These are phyloP conservation scores for Atkinsonella texensis DNA, from an alignment of 2,329 filamentous ascomycete genomes.

Conservation along the genomic window DNA sequence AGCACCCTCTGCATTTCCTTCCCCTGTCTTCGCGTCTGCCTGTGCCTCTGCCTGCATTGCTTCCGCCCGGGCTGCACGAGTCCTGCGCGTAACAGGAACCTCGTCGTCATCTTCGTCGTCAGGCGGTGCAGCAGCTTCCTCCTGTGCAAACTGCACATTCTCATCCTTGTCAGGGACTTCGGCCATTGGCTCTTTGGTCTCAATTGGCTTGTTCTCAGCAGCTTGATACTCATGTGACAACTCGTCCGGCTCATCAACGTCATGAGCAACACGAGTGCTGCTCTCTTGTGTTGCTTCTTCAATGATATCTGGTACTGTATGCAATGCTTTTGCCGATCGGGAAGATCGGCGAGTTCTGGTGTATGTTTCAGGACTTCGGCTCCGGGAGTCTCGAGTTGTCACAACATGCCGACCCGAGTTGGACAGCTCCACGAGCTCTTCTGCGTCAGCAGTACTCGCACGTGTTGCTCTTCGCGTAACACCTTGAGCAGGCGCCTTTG, in stretches of 20 bases:
- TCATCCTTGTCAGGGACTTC: constrained; percentile 13
- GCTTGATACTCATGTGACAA: constrained; percentile 21
- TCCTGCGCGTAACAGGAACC: constrained; percentile 34
- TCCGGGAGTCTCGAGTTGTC: constrained; percentile 36
- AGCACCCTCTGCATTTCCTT: constrained; percentile 17
- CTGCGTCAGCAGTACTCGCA: constrained; percentile 41
- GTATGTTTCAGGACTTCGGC: constrained; percentile 42
- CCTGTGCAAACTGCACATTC: constrained; percentile 15
- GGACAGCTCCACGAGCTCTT: constrained; percentile 45
- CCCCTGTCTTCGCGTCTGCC: constrained; percentile 18
- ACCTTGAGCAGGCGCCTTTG: constrained; percentile 15
- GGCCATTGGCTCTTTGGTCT: constrained; percentile 17
- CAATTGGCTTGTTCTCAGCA: constrained; percentile 18
- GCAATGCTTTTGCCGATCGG: constrained; percentile 38
- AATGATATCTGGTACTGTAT: constrained; percentile 34
- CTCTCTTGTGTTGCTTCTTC: constrained; percentile 44
- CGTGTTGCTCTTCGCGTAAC: constrained; percentile 37
- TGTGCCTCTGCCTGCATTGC: constrained; percentile 9
- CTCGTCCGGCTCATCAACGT: constrained; percentile 26
- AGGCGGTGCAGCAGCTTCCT: constrained; percentile 15
- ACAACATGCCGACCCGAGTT: constrained; percentile 48
- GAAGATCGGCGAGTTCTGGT: constrained; percentile 31
- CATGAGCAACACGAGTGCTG: constrained; percentile 20
- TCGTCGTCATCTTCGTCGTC: constrained; percentile 34
- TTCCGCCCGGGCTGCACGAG: constrained; percentile 25